Base-by-base conservation (phyloP, 2,329 filamentous ascomycete genomes). In the Fusarium protoensiforme region DNA sequence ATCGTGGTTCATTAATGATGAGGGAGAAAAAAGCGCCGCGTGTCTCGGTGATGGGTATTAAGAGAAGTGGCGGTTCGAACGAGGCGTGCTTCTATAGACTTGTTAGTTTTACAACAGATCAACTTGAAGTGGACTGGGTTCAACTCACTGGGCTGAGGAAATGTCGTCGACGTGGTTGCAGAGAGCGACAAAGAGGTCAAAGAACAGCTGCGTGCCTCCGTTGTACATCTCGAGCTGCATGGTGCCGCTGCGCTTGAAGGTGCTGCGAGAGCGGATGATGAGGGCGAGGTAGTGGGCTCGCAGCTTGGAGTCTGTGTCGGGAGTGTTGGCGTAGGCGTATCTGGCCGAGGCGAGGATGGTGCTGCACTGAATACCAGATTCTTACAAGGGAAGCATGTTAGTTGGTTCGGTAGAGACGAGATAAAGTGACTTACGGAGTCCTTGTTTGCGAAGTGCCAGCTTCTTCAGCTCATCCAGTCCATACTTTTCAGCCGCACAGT, bases 181-280 rank as follows among this genome's bases (percentile, higher is more conserved):
- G 84, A 98, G 90, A 20, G 95, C 94, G 59, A 98, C 95, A 81
- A 98, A 98, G 51, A 98, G 87, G 80, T 98, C 95, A 80, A 98
- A 98, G 85, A 97, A 98, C 67, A 97, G 87, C 79, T 93, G 89
- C 1, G 87, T 93, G 62, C 94, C 94, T 31, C 95, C 95, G 70
- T 91, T 90, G 81, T 93, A 93, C 95, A 98, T 98, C 85, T 98
- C 95, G 75, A 94, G 90, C 84, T 98, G 95, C 95, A 98, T 97
- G 5, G 95, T 98, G 63, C 95, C 94, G 83, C 94, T 97, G 64
- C 94, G 89, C 87, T 97, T 98, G 84, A 98, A 98, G 3, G 94
- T 97, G 79, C 90, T 89, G 75, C 95, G 90, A 77, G 92, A 94
- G 74, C 95, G 92, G 80, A 98, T 97, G 83, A 98, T 97, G 79